phyloP scores from a whole-genome alignment of 192 early-diverging fungal species.

The Kickxella alabastrina region DNA sequence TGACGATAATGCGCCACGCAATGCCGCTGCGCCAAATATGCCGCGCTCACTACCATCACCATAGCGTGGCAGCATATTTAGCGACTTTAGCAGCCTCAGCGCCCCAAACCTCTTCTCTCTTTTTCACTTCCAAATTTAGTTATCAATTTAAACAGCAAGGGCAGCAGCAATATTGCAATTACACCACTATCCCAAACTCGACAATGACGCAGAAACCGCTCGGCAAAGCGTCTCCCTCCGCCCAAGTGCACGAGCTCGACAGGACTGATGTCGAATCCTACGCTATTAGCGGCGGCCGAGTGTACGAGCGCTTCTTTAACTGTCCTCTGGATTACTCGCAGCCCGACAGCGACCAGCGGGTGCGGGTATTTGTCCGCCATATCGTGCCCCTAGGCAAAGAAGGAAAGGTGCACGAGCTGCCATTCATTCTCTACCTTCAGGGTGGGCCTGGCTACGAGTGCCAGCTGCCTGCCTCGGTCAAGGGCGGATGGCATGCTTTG shows the following conservation, averaged over 20 bases:
- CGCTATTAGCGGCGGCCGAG: slow-evolving; percentile 53
- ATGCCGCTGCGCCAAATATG: no score
- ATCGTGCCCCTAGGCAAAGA: slow-evolving; percentile 55
- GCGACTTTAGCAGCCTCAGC: no score
- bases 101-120: no score
- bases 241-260: slow-evolving; percentile 49
- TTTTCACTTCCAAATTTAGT: no score
- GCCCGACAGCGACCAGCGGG: slow-evolving; percentile 10
- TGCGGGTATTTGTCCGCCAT: slow-evolving; percentile 56
- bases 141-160: no score
- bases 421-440: slow-evolving; percentile 59
- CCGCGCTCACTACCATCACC: no score
- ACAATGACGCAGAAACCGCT: no score
- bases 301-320: slow-evolving; percentile 59
- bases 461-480: slow-evolving; percentile 42
- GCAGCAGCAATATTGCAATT: no score
- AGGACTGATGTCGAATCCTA: slow-evolving; percentile 51
- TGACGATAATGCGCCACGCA: no score
- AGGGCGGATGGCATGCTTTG: slow-evolving; percentile 53
- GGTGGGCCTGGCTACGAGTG: slow-evolving; percentile 60
- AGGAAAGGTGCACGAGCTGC: slow-evolving; percentile 48
- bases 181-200: no score
- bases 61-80: no score
- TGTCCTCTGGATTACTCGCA: slow-evolving; percentile 53
- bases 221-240: no score